phyloP scores from a whole-genome alignment of 2,329 filamentous ascomycete species.

The Phyllosticta capitalensis region DNA sequence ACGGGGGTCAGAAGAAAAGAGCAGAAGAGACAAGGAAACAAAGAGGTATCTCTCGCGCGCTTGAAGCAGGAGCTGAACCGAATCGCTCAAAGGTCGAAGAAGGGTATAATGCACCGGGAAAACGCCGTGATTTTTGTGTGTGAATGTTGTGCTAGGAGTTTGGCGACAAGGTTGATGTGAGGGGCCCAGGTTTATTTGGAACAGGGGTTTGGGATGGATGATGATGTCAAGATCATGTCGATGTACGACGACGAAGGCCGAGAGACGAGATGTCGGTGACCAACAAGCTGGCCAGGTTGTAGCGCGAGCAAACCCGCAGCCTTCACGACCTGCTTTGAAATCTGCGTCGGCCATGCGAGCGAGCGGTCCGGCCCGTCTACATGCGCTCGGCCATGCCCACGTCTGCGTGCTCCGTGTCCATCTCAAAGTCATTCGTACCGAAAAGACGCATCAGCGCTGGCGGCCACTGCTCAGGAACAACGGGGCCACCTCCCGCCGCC shows the following conservation, averaged over 20 bases:
- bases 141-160: not conserved
- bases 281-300: not conserved
- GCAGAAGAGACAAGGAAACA: not conserved
- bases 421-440: not conserved
- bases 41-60: not conserved
- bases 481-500: not conserved
- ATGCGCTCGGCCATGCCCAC: not conserved
- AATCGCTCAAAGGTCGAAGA: not conserved
- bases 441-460: slow-evolving; percentile 8
- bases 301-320: not conserved
- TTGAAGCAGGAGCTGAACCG: not conserved
- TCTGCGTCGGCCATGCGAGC: not conserved
- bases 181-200: not conserved
- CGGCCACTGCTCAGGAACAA: slow-evolving; percentile 6
- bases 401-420: slow-evolving; percentile 2
- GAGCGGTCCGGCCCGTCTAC: not conserved
- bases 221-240: too few relatives aligned
- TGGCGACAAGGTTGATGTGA: not conserved
- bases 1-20: not conserved
- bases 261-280: not conserved
- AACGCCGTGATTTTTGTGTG: not conserved
- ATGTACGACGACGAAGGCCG: not conserved
- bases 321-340: not conserved
- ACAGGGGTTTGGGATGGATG: too few relatives aligned
- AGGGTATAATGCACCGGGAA: not conserved